Evolutionary conservation across 108 stramenopile genomes (phyloP).

Genomic region (Skeletonema tropicum): DNA sequence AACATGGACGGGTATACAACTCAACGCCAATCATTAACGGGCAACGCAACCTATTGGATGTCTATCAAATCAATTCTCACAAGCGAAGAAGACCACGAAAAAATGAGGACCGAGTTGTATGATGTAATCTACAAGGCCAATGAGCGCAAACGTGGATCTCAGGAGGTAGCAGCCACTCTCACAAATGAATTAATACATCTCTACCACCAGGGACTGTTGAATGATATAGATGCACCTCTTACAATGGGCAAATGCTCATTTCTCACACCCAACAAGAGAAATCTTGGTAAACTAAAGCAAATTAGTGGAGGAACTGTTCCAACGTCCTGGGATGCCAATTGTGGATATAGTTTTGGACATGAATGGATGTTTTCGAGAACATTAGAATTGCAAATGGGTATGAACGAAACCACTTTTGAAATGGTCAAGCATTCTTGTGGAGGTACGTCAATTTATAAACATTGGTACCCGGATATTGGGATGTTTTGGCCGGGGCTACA

Average conservation of each 20-base stretch:
- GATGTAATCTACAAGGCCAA: constrained; percentile 13
- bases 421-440: constrained; percentile 5
- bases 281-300: background rate
- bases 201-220: constrained; percentile 3
- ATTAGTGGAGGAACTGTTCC: constrained; percentile 8
- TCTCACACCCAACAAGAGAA: background rate
- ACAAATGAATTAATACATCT: constrained; percentile 8
- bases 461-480: constrained; percentile 14
- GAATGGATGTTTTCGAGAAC: constrained; percentile 10
- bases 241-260: constrained; percentile 15
- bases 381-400: constrained; percentile 11
- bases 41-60: constrained; percentile 10
- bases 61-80: background rate
- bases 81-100: background rate
- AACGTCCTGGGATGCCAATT: constrained; percentile 4
- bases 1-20: constrained; percentile 17
- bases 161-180: constrained; percentile 1
- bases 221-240: constrained; percentile 13
- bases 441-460: constrained; percentile 5
- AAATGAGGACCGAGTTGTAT: background rate
- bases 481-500: constrained; percentile 8
- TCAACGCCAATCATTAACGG: background rate
- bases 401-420: background rate
- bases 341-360: constrained; percentile 10
- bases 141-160: background rate